phyloP scores from a whole-genome alignment of 2,329 filamentous ascomycete genomes.

The Penicillium corylophilum region DNA sequence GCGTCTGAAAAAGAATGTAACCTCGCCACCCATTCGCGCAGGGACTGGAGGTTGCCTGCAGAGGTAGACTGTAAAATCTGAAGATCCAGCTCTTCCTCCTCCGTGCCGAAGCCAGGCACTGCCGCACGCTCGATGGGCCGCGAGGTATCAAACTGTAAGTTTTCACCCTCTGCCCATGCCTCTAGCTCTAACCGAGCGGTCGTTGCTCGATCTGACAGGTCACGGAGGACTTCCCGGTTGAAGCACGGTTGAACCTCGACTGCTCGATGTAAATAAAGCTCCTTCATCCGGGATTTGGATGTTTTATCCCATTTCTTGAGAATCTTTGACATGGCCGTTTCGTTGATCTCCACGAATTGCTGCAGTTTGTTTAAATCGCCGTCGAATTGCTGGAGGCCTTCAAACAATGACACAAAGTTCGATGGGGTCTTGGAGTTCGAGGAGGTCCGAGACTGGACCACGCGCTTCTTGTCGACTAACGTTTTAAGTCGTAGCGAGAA shows the following conservation, averaged over 20 bases:
- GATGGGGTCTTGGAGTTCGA: conserved; percentile 82
- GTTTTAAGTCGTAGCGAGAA: conserved; percentile 91
- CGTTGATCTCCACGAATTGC: conserved; percentile 98
- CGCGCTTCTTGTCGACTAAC: conserved; percentile 89
- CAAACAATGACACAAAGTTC: conserved; percentile 90
- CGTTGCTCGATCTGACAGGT: conserved; percentile 93
- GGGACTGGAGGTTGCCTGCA: conserved; percentile 71
- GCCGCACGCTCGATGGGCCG: conserved; percentile 41
- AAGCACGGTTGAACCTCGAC: conserved; percentile 98
- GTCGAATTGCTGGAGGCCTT: conserved; percentile 96
- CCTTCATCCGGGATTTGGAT: conserved; percentile 97
- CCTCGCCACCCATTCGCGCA: conserved; percentile 78
- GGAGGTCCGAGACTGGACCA: conserved; percentile 75
- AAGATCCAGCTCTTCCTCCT: conserved; percentile 86
- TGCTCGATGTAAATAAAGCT: conserved; percentile 90
- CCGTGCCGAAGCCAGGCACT: conserved; percentile 57
- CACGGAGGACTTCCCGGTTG: conserved; percentile 94
- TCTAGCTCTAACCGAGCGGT: conserved; percentile 93
- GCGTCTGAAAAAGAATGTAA: conserved; percentile 62
- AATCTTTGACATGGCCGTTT: conserved; percentile 96
- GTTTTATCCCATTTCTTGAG: conserved; percentile 99
- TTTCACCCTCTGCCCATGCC: conserved; percentile 95
- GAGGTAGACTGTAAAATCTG: conserved; percentile 82
- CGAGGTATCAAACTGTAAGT: conserved; percentile 72
- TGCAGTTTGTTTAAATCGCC: conserved; percentile 94